Evolutionary conservation across 495 filamentous ascomycete genomes (phyloP).

Genomic region (Umbilicaria muhlenbergii): DNA sequence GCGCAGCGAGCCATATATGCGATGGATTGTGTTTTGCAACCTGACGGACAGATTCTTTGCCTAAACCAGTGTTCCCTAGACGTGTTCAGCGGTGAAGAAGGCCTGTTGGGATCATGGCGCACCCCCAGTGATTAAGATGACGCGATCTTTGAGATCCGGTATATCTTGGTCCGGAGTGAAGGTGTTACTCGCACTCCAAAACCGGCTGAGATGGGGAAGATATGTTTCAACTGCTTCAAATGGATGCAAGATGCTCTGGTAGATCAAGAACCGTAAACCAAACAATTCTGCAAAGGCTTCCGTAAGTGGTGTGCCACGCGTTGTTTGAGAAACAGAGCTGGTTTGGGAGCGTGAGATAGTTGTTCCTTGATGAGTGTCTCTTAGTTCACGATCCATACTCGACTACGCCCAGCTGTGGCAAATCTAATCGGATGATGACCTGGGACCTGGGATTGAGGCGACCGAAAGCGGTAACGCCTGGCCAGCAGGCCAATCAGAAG

Average conservation of each 20-base stretch:
- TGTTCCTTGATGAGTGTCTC: too few species aligned
- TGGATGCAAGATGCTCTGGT: background rate
- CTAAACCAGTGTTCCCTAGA: conserved; percentile 50
- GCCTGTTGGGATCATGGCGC: background rate
- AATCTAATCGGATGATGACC: too few species aligned
- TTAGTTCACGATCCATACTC: too few species aligned
- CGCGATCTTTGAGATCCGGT: conserved; percentile 35
- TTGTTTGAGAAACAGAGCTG: too few species aligned
- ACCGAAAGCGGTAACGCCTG: too few species aligned
- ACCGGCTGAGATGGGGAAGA: background rate
- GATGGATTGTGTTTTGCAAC: conserved; percentile 43
- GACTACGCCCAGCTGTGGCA: too few species aligned
- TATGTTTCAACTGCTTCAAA: background rate
- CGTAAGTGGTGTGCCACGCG: too few species aligned
- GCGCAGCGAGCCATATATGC: conserved; percentile 48
- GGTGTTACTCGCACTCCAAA: conserved; percentile 1
- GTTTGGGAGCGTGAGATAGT: too few species aligned
- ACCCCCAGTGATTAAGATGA: conserved; percentile 50
- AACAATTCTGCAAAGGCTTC: too few species aligned
- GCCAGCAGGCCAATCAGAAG: too few species aligned
- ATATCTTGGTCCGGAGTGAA: conserved; percentile 44
- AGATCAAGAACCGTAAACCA: background rate
- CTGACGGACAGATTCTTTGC: conserved; percentile 44
- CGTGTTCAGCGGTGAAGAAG: conserved; percentile 2
- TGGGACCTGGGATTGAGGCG: too few species aligned